Evolutionary conservation across 129 eudicot genomes (phyloP).

Genomic region (Lactuca sativa): DNA sequence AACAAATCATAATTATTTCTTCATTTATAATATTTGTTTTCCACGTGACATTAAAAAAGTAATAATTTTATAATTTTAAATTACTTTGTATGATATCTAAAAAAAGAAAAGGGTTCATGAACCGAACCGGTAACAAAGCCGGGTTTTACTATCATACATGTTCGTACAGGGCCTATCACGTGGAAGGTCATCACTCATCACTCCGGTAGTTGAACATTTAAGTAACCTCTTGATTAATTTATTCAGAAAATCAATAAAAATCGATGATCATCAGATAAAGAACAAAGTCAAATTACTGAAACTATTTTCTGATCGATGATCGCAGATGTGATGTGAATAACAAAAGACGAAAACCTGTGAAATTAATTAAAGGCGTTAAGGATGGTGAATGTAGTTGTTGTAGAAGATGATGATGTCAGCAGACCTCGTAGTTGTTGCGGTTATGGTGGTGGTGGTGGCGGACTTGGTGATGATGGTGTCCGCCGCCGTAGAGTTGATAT

Average conservation of each 20-base stretch:
- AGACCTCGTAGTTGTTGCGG: conserved; percentile 44
- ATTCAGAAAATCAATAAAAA: conserved; percentile 27
- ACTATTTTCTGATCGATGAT: conserved; percentile 17
- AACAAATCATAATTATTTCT: too few species aligned
- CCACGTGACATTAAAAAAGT: not conserved
- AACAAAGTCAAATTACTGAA: conserved; percentile 10
- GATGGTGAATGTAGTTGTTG: conserved; percentile 7
- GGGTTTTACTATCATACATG: conserved; percentile 11
- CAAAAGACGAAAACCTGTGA: conserved; percentile 20
- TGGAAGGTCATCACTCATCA: conserved; percentile 35
- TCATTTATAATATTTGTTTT: too few species aligned
- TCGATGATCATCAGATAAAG: conserved; percentile 21
- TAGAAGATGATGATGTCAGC: conserved; percentile 41
- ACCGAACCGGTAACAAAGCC: conserved; percentile 17
- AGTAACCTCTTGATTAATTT: conserved; percentile 27
- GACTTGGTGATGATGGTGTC: conserved; percentile 23
- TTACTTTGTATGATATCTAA: too few species aligned
- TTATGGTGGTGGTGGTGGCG: conserved; percentile 28
- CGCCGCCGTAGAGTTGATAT: conserved; percentile 31
- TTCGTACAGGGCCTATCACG: conserved; percentile 27
- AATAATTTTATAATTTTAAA: too few species aligned
- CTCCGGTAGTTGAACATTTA: conserved; percentile 37
- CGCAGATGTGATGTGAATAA: conserved; percentile 1
- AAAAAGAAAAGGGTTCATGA: conserved; percentile 4
- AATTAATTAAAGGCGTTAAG: conserved; percentile 8